Percentiles rank a stretch among this genome's conserved stretches.
Evolutionary conservation across 1,284 basidiomycete species (phyloP).

Genomic region (Tetrapyrgos nigripes): DNA sequence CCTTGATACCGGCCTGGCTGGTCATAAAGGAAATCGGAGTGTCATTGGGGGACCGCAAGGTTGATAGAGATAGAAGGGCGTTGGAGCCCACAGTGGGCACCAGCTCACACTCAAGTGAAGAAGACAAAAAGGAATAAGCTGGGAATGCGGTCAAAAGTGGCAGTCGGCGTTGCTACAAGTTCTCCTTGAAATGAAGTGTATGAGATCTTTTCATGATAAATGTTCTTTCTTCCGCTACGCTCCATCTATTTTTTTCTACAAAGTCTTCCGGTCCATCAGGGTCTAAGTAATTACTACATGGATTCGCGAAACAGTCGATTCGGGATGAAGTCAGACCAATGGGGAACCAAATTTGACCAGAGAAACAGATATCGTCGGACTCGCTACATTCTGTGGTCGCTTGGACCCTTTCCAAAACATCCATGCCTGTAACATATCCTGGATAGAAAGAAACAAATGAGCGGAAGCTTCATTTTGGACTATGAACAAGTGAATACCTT

Average conservation of each 20-base stretch:
- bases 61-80: neutral
- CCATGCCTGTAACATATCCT: neutral
- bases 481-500: neutral
- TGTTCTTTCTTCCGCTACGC: no score
- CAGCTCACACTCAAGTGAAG: neutral
- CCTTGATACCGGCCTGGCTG: constrained; percentile 14
- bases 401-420: neutral
- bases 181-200: no score
- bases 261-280: no score
- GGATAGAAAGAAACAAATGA: neutral
- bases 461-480: neutral
- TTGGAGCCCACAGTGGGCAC: neutral
- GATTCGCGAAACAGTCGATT: no score
- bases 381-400: neutral
- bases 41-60: constrained; percentile 2
- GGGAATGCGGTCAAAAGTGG: neutral
- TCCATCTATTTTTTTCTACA: no score
- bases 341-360: no score
- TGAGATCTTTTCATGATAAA: no score
- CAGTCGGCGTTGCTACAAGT: no score
- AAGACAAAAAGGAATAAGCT: neutral
- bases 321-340: no score
- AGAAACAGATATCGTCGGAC: neutral
- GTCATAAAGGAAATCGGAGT: constrained; percentile 11
- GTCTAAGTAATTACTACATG: no score